Base-by-base conservation (phyloP, 345 rosid genomes). In the Orychophragmus violaceus region DNA sequence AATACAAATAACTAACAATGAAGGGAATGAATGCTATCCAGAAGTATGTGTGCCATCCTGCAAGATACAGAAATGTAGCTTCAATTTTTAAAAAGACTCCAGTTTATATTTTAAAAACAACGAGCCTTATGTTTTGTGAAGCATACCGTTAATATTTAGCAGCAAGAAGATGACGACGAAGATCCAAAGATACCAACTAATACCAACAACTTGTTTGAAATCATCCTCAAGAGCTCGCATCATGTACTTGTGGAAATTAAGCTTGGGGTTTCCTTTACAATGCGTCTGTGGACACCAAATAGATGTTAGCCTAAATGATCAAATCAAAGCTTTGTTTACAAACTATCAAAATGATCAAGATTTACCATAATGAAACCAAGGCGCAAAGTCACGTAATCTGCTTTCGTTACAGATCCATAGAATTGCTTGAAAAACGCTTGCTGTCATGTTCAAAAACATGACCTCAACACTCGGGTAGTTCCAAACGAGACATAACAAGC, bases 141-240 rank as follows among this genome's bases (percentile, higher is more conserved):
- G 35, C 80, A 60, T 88, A 94, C 99, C 97, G 36, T 84, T 71
- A 41, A 90, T 78, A 78, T 94, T 90, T 44, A 90, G 84, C 74
- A 88, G 50, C 85, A 94, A 80, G 86, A 94, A 94, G 70, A 90
- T 29, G 71, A 94, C 81, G 30, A 90, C 93, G 14, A 90, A 90
- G 71, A 85, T 64, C 99, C 97, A 94, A 39, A 94, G 97, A 77
- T 85, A 90, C 99, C 99, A 94, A 74, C 99, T 94, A 77, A 90
- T 94, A 53, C 99, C 97, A 66, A 94, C 96, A 29, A 94, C 99
- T 80, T 48, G 78, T 83, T 81, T 90, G 49, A 94, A 94, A 77
- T 94, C 97, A 78, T 82, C 97, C 73, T 94, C 99, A 27, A 94
- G 84, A 49, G 97, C 99, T 3, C 99, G 86, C n/a, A 94, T 77